Conservation (phyloP, 345 rosid species). For the Anastatica hierochuntica region DNA sequence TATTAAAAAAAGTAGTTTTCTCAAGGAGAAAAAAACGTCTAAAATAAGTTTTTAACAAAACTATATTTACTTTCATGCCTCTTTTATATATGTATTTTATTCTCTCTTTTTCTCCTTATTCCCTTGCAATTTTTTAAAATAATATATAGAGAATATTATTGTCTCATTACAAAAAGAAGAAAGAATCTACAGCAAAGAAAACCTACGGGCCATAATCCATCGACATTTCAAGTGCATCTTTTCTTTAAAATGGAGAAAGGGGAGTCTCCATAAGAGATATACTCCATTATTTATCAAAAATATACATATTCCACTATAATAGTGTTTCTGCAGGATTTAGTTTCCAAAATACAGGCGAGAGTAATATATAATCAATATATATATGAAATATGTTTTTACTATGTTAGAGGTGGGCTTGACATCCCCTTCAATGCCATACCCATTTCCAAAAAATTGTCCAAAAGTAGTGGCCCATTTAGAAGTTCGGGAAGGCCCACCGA, state of each 20-base stretch:
- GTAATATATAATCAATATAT: too few species aligned
- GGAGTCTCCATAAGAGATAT: too few species aligned
- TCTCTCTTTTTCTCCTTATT: background rate
- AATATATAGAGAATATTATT: slow-evolving; percentile 7
- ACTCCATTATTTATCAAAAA: too few species aligned
- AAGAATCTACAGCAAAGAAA: slow-evolving; percentile 8
- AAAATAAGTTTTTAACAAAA: background rate
- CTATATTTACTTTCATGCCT: background rate
- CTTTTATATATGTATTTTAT: background rate
- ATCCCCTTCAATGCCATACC: too few species aligned
- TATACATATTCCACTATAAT: background rate
- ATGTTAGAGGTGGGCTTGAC: too few species aligned
- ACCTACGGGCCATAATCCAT: slow-evolving; percentile 27
- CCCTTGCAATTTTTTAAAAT: background rate
- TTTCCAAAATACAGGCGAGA: too few species aligned
- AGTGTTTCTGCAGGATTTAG: background rate
- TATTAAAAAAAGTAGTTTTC: background rate
- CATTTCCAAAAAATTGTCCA: too few species aligned
- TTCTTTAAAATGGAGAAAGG: background rate
- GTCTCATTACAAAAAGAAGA: background rate
- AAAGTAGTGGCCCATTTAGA: too few species aligned
- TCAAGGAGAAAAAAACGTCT: background rate
- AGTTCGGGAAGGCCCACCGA: too few species aligned
- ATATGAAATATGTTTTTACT: too few species aligned
- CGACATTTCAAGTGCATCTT: slow-evolving; percentile 12